phyloP scores from a whole-genome alignment of 805 yeast genomes.

The Vanderwaltozyma tropicalis region DNA sequence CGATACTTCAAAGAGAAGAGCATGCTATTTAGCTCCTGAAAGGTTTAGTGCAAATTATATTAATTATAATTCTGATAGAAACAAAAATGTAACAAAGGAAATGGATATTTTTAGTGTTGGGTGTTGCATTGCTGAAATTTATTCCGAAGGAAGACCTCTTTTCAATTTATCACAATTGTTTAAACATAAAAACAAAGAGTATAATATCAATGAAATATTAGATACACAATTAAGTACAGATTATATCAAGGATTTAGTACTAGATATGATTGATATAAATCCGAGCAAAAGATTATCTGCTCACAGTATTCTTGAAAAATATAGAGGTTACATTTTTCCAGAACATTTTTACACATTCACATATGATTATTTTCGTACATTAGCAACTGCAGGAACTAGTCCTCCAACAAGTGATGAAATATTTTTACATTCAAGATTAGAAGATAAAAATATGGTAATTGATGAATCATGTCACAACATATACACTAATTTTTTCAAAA shows the following conservation, averaged over 20 bases:
- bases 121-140: constrained; percentile 85
- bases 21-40: constrained; percentile 92
- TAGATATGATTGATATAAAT: constrained; percentile 51
- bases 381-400: constrained; percentile 22
- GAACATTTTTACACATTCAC: constrained; percentile 55
- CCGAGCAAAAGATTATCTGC: constrained; percentile 55
- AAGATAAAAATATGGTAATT: constrained; percentile 9
- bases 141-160: constrained; percentile 74
- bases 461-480: constrained; percentile 40
- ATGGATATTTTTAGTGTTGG: constrained; percentile 82
- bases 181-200: constrained; percentile 64
- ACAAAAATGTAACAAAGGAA: constrained; percentile 35
- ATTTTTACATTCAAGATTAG: constrained; percentile 9
- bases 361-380: constrained; percentile 51
- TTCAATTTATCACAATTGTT: constrained; percentile 82
- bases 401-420: constrained; percentile 12
- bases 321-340: constrained; percentile 49
- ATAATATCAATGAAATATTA: constrained; percentile 35
- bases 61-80: constrained; percentile 5
- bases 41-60: constrained; percentile 40
- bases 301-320: constrained; percentile 40
- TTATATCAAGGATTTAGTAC: constrained; percentile 43
- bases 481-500: constrained; percentile 45
- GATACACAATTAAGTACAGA: constrained; percentile 37
- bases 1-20: constrained; percentile 78